Conservation (phyloP, 805 yeast species). For the Barnettozyma botsteinii region DNA sequence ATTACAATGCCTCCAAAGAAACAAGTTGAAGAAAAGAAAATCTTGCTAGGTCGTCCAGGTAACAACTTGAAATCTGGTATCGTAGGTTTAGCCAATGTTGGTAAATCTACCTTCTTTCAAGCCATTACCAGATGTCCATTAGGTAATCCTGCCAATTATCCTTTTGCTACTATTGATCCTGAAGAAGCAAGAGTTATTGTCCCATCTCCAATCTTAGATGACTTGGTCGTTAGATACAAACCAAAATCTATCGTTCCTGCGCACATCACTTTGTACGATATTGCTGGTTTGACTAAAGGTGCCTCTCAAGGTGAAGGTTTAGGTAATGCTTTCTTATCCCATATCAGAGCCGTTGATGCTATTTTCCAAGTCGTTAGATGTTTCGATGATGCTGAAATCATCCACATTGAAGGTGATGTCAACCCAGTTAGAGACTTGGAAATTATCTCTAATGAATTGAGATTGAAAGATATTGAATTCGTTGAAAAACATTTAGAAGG, state of each 20-base stretch:
- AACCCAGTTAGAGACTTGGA: constrained; percentile 93
- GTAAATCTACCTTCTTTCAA: constrained; percentile 96
- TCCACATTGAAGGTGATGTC: constrained; percentile 95
- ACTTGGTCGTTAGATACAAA: constrained; percentile 63
- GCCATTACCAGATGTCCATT: constrained; percentile 89
- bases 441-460: constrained; percentile 84
- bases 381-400: constrained; percentile 96
- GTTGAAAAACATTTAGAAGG: constrained; percentile 77
- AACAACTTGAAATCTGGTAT: constrained; percentile 76
- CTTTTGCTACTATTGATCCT: constrained; percentile 97
- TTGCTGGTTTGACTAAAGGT: constrained; percentile 97
- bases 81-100: constrained; percentile 92
- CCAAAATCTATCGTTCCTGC: constrained; percentile 91
- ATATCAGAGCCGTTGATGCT: constrained; percentile 96
- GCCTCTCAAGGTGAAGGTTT: constrained; percentile 96
- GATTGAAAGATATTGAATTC: constrained; percentile 95
- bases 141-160: constrained; percentile 97
- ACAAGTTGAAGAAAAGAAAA: constrained; percentile 64
- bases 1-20: constrained; percentile 60
- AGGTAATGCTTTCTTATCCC: constrained; percentile 95
- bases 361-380: constrained; percentile 96
- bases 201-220: constrained; percentile 84
- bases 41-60: constrained; percentile 81
- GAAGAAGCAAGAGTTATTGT: constrained; percentile 96
- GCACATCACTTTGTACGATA: constrained; percentile 86